Evolutionary conservation across 148 eudicot genomes (phyloP), one percentile per base, ranked within the genome.

Genomic region (Rhododendron griersonianum): DNA sequence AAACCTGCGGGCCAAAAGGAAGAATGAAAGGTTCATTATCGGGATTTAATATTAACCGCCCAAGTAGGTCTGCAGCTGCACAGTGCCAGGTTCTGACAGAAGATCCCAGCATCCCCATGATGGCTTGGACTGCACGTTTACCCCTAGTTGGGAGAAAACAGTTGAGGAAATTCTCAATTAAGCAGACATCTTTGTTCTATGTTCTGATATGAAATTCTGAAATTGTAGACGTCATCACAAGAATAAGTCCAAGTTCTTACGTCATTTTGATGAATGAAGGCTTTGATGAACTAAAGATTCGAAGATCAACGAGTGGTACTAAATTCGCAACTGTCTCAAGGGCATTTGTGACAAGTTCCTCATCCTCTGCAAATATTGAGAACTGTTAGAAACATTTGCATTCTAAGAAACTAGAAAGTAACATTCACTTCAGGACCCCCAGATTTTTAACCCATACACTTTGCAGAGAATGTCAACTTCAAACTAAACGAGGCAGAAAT

Each of bases 311-410:
- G 88, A 94, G 89, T 30, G 96, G 95, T 82, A 94, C 99, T 90
- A 97, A 82, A 89, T 97, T 97, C 71, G 95, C 96, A 63, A 97
- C 84, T 67, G 98, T 97, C 96, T 97, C 99, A 7, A 97, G 95
- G 74, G 93, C 89, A 92, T 97, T 97, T 47, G 99, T 97, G 51
- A 97, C 98, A 87, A 97, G 99, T 86, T 97, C 99, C 88, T 97
- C 99, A 80, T 97, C 98, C 93, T 93, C 98, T 95, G 92, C 87
- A 85, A 79, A 87, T 81, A 87, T 80, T 86, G 30, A 85, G n/a
- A 55, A 55, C 15, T 35, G 61, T 37, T 67, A 44, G 16, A 83
- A 4, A 61, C 23, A 47, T 4, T 16, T 30, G 3, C 33, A 30
- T 19, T 45, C 48, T 83, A 25, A 44, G 79, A 50, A 71, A n/a